A percentile compares a stretch with the other conserved stretches of the same genome.
phyloP scores from a whole-genome alignment of 2,329 filamentous ascomycete genomes.

The Chrysoporthe puriensis region DNA sequence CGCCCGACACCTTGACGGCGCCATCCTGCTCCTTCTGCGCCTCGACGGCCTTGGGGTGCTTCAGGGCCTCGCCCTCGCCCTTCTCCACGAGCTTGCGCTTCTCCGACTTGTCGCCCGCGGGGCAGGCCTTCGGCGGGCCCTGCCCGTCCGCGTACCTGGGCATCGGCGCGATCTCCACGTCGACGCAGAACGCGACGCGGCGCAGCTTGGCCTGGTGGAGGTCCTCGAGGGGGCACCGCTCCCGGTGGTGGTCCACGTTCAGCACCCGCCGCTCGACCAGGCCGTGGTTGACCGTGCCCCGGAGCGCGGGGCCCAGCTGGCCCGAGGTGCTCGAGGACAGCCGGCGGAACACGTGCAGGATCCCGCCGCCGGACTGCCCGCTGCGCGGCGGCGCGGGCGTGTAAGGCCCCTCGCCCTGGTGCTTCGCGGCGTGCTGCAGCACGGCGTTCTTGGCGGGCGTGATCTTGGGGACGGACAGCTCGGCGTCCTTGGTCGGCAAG shows the following conservation, averaged over 20 bases:
- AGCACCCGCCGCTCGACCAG: slow-evolving; percentile 79
- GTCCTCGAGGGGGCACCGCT: slow-evolving; percentile 78
- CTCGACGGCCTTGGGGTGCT: slow-evolving; percentile 64
- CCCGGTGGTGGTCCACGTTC: slow-evolving; percentile 81
- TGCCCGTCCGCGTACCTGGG: slow-evolving; percentile 74
- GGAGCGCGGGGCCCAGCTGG: slow-evolving; percentile 51
- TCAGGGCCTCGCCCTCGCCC: slow-evolving; percentile 74
- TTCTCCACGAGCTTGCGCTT: slow-evolving; percentile 70
- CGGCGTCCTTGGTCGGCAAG: slow-evolving; percentile 43
- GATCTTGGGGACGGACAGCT: slow-evolving; percentile 53
- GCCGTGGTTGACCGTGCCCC: slow-evolving; percentile 58
- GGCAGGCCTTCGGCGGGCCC: slow-evolving; percentile 47
- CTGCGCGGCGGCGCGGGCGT: slow-evolving; percentile 73
- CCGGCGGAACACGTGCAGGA: slow-evolving; percentile 81
- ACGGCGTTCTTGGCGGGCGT: slow-evolving; percentile 61
- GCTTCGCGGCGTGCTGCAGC: slow-evolving; percentile 58
- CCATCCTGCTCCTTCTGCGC: slow-evolving; percentile 56
- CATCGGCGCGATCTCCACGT: slow-evolving; percentile 92
- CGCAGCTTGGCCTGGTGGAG: slow-evolving; percentile 80
- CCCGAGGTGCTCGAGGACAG: slow-evolving; percentile 65
- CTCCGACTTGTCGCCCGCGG: slow-evolving; percentile 57
- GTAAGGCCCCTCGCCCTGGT: slow-evolving; percentile 67
- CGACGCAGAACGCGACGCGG: slow-evolving; percentile 92
- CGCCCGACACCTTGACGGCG: slow-evolving; percentile 47
- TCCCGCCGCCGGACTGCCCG: slow-evolving; percentile 63